Percentiles rank a stretch among this genome's conserved stretches.
phyloP scores from a whole-genome alignment of 371 early-diverging fungal species.

The Mortierella polycephala region DNA sequence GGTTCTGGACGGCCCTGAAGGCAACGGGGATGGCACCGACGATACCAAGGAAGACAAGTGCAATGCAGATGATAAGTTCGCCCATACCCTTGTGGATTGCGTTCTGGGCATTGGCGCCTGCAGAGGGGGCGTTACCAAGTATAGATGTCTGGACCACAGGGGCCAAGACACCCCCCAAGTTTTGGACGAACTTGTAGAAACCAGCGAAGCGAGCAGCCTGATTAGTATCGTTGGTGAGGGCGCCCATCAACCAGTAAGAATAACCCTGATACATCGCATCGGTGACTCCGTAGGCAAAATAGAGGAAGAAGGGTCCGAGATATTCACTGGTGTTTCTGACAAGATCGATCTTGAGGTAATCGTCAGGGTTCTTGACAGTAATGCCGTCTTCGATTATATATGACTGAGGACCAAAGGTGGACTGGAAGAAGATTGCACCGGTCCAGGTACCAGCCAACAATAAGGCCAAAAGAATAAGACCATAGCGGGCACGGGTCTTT shows the following conservation, averaged over 20 bases:
- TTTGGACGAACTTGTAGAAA: conserved; percentile 55
- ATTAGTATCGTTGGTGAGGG: conserved; percentile 76
- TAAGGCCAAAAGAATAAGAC: conserved; percentile 59
- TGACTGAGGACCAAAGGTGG: conserved; percentile 55
- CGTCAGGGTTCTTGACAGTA: conserved; percentile 32
- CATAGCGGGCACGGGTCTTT: conserved; percentile 64
- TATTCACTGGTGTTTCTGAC: conserved; percentile 57
- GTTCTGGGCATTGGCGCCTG: conserved; percentile 20
- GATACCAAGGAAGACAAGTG: conserved; percentile 42
- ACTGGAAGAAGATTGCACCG: conserved; percentile 69
- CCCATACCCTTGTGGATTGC: conserved; percentile 39
- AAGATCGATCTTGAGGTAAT: conserved; percentile 42
- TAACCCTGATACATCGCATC: conserved; percentile 80
- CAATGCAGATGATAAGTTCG: conserved; percentile 42
- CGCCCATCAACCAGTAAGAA: conserved; percentile 84
- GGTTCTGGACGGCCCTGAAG: conserved; percentile 50
- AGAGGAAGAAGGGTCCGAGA: conserved; percentile 72
- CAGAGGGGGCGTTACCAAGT: conserved; percentile 45
- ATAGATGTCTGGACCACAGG: conserved; percentile 47
- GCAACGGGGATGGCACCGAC: conserved; percentile 48
- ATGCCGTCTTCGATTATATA: background rate
- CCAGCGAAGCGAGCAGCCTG: conserved; percentile 77
- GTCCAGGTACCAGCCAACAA: conserved; percentile 69
- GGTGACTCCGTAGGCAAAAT: conserved; percentile 70
- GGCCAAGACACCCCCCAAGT: conserved; percentile 52